Percentiles rank a stretch among this genome's conserved stretches.
These are phyloP conservation scores for Agapanthus africanus DNA, from an alignment of 106 monocot species.

Conservation along the genomic window DNA sequence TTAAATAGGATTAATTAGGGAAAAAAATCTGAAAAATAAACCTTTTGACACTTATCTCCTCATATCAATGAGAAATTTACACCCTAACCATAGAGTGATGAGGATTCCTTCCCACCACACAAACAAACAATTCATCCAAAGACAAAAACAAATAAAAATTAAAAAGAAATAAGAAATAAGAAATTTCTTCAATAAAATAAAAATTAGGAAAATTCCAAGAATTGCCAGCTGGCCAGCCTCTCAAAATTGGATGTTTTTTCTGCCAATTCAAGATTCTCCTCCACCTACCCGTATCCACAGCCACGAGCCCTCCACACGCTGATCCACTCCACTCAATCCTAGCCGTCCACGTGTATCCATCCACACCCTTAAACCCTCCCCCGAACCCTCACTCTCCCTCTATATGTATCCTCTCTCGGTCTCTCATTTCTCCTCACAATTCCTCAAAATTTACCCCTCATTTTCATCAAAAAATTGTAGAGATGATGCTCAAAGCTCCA, in stretches of 20 bases:
- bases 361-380: not conserved
- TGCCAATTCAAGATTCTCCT: conserved; percentile 8
- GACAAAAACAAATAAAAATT: too few relatives aligned
- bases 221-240: not conserved
- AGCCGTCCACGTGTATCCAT: conserved; percentile 17
- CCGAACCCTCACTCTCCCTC: not conserved
- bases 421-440: not conserved
- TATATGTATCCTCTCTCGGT: not conserved
- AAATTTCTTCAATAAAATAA: too few relatives aligned
- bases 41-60: too few relatives aligned
- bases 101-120: too few relatives aligned
- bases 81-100: too few relatives aligned
- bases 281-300: not conserved
- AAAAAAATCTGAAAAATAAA: too few relatives aligned
- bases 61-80: too few relatives aligned
- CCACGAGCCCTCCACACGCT: conserved; percentile 53
- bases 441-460: not conserved
- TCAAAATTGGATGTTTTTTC: too few relatives aligned
- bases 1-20: too few relatives aligned
- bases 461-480: not conserved
- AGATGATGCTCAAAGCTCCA: conserved; percentile 14
- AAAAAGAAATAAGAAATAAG: too few relatives aligned
- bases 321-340: conserved; percentile 7
- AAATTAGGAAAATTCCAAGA: not conserved
- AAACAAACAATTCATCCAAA: too few relatives aligned